phyloP scores from a whole-genome alignment of 1,284 basidiomycete genomes.

The Hypsizygus ulmarius region DNA sequence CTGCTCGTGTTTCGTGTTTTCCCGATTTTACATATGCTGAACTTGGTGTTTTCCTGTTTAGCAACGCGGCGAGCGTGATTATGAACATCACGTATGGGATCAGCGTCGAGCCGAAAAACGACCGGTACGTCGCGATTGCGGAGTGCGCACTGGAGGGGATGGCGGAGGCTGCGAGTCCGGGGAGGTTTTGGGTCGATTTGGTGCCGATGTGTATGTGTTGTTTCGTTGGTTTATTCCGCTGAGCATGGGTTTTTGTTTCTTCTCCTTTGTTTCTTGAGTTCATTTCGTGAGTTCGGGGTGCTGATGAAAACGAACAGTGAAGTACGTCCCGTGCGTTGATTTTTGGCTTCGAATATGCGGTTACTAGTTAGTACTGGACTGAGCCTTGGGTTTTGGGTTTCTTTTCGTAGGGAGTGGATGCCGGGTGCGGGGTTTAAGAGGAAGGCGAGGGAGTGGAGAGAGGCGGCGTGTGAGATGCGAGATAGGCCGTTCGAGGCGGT shows the following conservation, averaged over 20 bases:
- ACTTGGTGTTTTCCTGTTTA: slow-evolving; percentile 4
- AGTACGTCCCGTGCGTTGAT: slow-evolving; percentile 30
- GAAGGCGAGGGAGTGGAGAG: slow-evolving; percentile 31
- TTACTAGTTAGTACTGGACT: no score
- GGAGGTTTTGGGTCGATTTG: slow-evolving; percentile 33
- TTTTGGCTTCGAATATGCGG: no score
- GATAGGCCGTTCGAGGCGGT: slow-evolving; percentile 34
- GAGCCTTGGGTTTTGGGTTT: not conserved
- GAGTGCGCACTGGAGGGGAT: slow-evolving; percentile 28
- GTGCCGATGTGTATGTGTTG: slow-evolving; percentile 24
- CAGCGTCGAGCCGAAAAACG: slow-evolving; percentile 28
- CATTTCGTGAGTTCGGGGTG: no score
- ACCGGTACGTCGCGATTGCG: slow-evolving; percentile 33
- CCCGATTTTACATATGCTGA: not conserved
- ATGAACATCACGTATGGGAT: slow-evolving; percentile 39
- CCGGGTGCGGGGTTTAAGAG: slow-evolving; percentile 35
- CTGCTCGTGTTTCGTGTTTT: no score
- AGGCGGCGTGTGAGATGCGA: slow-evolving; percentile 34
- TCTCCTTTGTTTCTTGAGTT: no score
- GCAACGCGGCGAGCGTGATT: slow-evolving; percentile 25
- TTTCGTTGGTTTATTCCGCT: no score
- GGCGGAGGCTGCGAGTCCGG: slow-evolving; percentile 30
- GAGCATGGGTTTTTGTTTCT: no score
- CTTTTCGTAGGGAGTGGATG: slow-evolving; percentile 27
- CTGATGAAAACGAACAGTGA: no score